Base-by-base conservation (phyloP, 257 asterid genomes). In the Leonotis leonurus region DNA sequence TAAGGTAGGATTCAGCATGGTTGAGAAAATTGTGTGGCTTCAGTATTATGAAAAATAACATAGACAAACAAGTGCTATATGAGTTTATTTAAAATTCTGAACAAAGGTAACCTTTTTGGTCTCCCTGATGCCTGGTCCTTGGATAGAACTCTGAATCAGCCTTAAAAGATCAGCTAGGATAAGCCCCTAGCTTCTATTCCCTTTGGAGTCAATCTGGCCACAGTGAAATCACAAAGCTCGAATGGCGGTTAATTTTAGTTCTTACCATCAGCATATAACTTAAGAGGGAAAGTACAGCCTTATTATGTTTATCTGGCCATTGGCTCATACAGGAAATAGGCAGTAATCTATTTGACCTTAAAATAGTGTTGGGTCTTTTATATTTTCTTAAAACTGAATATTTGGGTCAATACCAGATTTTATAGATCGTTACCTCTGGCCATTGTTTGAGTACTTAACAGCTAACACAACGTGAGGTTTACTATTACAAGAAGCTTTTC, bases 131-230 rank as follows among this genome's bases (percentile, higher is more conserved):
- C 27, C 54, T 64, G 25, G 46, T 46, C 39, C n/a, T 21, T 33
- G 24, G 36, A 39, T 24, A 43, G 51, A 32, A 58, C 26, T 35
- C 29, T 30, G 43, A 3, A 12, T 20, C 41, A 4, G 30, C 40
- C 22, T 43, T 43, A 8, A 48, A 29, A 22, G 45, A 9, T 32
- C 30, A 37, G 21, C 62, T 24, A 24, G 52, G 52, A 53, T 10
- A 39, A 55, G 7, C 59, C 57, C 33, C 60, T 53, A 32, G 17
- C 48, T 41, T 43, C 40, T 40, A 41, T 63, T 54, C 24, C 60
- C 24, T 20, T 43, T 17, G 43, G 37, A 60, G 30, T 39, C 59
- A 39, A 18, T 39, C 45, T 74, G 40, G 27, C 32, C 39, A 45
- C 32, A 24, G 18, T 26, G 13, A 13, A n/a, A 25, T 5, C 9